phyloP scores from a whole-genome alignment of 2,329 filamentous ascomycete genomes.

The Teratosphaeria gauchensis region DNA sequence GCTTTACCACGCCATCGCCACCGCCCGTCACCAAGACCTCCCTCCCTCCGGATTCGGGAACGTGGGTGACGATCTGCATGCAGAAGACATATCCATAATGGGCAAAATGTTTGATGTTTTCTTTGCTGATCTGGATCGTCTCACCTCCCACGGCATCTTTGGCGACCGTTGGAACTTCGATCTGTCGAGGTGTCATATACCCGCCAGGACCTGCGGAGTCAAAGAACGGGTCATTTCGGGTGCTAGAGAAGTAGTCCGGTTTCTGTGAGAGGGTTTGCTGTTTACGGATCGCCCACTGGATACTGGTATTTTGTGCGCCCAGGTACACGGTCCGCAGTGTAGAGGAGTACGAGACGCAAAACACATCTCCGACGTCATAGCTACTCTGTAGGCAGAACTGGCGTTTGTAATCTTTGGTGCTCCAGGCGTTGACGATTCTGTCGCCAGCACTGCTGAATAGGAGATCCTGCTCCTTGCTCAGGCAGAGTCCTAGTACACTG shows the following conservation, averaged over 20 bases:
- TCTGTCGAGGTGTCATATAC: constrained; percentile 62
- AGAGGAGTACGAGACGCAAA: constrained; percentile 82
- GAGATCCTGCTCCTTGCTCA: constrained; percentile 64
- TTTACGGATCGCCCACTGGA: constrained; percentile 70
- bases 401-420: constrained; percentile 61
- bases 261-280: constrained; percentile 6
- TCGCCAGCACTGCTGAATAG: constrained; percentile 92
- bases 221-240: constrained; percentile 77
- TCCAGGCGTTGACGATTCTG: constrained; percentile 91
- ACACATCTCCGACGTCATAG: constrained; percentile 91
- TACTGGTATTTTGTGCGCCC: constrained; percentile 86
- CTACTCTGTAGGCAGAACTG: constrained; percentile 86
- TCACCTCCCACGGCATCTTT: constrained; percentile 48
- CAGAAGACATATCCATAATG: constrained; percentile 95
- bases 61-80: constrained; percentile 75
- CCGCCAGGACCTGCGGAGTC: constrained; percentile 83
- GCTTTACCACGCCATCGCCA: constrained; percentile 85
- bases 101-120: constrained; percentile 77
- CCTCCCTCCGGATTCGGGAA: constrained; percentile 57
- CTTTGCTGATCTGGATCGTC: constrained; percentile 69
- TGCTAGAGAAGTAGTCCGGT: background rate
- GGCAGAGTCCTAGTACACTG: constrained; percentile 74
- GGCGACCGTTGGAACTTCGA: constrained; percentile 42
- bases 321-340: constrained; percentile 75
- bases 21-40: constrained; percentile 85